Base-by-base conservation (phyloP, 2,329 filamentous ascomycete species). In the Sphaerulina populicola region DNA sequence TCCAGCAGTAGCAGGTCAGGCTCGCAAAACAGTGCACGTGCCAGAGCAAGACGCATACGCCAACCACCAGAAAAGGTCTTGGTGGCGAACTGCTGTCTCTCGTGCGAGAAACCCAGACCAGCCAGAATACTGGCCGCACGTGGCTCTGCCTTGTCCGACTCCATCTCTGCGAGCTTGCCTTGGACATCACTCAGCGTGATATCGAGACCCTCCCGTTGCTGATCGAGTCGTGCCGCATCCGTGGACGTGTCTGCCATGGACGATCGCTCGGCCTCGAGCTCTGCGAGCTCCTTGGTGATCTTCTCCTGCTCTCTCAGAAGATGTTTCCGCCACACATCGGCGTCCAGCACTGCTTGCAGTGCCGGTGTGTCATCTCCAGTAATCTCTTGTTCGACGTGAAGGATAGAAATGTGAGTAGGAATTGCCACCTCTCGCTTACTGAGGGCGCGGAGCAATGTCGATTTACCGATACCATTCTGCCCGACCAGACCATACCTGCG, bases 51-150 rank as follows among this genome's bases (percentile, higher is more conserved):
- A 76, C 93, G 85, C 93, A 98, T 98, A 72, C 93, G 83, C 93
- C 93, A 98, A 85, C 93, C 93, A 78, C 93, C 93, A 47, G 93
- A 98, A 74, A 98, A 98, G 4, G 91, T 97, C 77, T 88, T 97
- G 49, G 93, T 98, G 12, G 93, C 85, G 66, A 80, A 89, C 62
- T 94, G 86, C 67, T 98, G 93, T 58, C 89, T 80, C 70, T 97
- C 93, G 15, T 87, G 70, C 0, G 93, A 97, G 79, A 98, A 98
- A 62, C 93, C 93, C 52, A 98, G 82, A 80, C 93, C 93, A 53
- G 93, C 91, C 47, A 98, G 77, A 66, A 98, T 98, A 71, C 88
- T 96, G 45, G 93, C 93, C 42, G 93, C 93, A 66, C 93, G 80
- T 57, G 93, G 86, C 67, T 98, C 93, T 52, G 93, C 93, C 73